These are phyloP conservation scores for Pichia paraexigua DNA, from an alignment of 805 yeast genomes.

Conservation along the genomic window DNA sequence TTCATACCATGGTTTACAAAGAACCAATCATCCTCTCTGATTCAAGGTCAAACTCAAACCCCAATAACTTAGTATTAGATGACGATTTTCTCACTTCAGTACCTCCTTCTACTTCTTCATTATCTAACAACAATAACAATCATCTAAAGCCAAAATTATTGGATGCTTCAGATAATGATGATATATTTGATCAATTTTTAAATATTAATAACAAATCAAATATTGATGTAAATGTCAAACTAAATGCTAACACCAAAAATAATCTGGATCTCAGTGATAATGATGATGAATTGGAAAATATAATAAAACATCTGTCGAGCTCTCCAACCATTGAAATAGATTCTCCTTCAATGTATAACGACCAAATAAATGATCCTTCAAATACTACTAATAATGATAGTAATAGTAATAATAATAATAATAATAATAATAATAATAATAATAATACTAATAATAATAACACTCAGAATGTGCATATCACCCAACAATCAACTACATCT, in stretches of 20 bases:
- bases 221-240: not conserved
- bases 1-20: not conserved
- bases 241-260: not conserved
- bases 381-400: not conserved
- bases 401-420: not conserved
- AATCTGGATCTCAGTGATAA: not conserved
- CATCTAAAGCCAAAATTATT: not conserved
- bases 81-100: not conserved
- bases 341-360: conserved; percentile 17
- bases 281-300: conserved; percentile 1
- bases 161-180: conserved; percentile 4
- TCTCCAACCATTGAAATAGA: conserved; percentile 14
- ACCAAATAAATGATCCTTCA: not conserved
- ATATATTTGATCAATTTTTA: conserved; percentile 10
- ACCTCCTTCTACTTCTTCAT: not conserved
- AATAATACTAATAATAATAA: too few relatives aligned
- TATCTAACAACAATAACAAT: not conserved
- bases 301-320: not conserved
- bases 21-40: not conserved
- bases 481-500: not conserved
- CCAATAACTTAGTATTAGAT: not conserved
- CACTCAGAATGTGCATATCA: too few relatives aligned
- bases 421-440: not conserved
- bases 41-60: not conserved
- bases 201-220: not conserved